Conservation (phyloP, 140 eudicot genomes). For the Bidens hawaiensis region DNA sequence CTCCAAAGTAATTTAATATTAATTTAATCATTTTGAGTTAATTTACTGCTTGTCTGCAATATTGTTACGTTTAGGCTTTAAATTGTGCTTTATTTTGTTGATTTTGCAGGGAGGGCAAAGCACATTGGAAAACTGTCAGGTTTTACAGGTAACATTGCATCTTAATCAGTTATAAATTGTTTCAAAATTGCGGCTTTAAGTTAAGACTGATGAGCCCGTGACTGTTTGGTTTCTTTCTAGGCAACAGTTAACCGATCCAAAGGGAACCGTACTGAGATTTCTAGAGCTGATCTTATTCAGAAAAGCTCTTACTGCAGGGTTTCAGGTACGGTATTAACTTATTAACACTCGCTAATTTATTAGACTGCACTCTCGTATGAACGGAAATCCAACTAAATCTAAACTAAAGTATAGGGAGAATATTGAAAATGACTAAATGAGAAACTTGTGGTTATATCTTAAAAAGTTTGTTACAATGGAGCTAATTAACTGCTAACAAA, state of each 20-base stretch:
- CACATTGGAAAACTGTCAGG: constrained; percentile 32
- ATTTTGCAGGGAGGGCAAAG: constrained; percentile 29
- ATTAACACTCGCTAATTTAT: not conserved
- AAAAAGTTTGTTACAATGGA: too few species aligned
- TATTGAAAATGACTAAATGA: too few species aligned
- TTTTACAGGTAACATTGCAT: constrained; percentile 19
- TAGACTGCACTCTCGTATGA: not conserved
- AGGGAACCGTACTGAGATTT: constrained; percentile 74
- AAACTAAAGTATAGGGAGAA: too few species aligned
- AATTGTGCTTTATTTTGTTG: constrained; percentile 2
- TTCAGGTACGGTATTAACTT: constrained; percentile 53
- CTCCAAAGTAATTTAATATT: constrained; percentile 44
- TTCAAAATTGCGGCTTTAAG: not conserved
- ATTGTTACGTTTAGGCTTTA: too few species aligned
- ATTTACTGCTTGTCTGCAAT: not conserved
- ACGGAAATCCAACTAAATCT: too few species aligned
- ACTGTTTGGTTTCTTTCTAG: constrained; percentile 32
- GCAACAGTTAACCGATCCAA: constrained; percentile 84
- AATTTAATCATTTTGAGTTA: not conserved
- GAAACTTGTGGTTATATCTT: too few species aligned
- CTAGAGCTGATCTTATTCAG: constrained; percentile 76
- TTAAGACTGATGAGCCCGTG: constrained; percentile 4
- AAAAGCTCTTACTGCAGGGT: constrained; percentile 84
- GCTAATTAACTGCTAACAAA: too few species aligned
- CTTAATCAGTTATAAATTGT: not conserved